Base-by-base conservation (phyloP, 1,284 basidiomycete genomes). In the Laetiporus sulphureus region DNA sequence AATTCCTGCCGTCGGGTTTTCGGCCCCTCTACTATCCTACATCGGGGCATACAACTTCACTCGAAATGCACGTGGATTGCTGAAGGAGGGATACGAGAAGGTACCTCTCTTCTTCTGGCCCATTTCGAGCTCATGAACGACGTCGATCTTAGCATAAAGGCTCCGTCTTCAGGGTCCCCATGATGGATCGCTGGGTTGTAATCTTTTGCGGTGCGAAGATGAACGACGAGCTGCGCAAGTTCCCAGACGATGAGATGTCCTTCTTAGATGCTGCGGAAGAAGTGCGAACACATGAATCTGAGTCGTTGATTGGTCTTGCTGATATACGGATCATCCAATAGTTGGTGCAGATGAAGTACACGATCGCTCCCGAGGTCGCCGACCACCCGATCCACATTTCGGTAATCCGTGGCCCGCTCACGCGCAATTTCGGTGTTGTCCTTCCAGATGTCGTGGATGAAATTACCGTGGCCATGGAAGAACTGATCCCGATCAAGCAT, bases 141-240 rank as follows among this genome's bases (percentile, higher is more conserved):
- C n/a, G n/a, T n/a, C 25, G 13, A 27, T 25, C n/a, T 20, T 23
- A 57, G 54, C 49, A 55, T 43, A 47, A 51, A 39, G 54, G 50
- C 20, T 38, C 49, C 8, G 49, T 49, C 5, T 69, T 65, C 57
- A 63, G 63, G 41, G 43, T 68, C 5, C 53, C 65, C 1, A 38
- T 53, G 15, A 36, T 60, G 5, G 52, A 53, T 38, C 44, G 48
- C 2, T 68, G 63, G 65, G 41, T 55, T 1, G 49, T 67, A 15
- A 44, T 68, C 7, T 52, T 65, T 15, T 57, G 53, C 16, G 60
- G 55, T 3, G 49, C 54, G 0, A 44, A 61, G 35, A 54, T 63
- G 41, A 54, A 64, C 1, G 62, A 67, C 3, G 66, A 69, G 25
- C 44, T 69, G 3, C 56, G 60, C 5, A 58, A 50, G 25, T 59